These are phyloP conservation scores for Candida alai DNA, from an alignment of 805 yeast species.

Conservation along the genomic window DNA sequence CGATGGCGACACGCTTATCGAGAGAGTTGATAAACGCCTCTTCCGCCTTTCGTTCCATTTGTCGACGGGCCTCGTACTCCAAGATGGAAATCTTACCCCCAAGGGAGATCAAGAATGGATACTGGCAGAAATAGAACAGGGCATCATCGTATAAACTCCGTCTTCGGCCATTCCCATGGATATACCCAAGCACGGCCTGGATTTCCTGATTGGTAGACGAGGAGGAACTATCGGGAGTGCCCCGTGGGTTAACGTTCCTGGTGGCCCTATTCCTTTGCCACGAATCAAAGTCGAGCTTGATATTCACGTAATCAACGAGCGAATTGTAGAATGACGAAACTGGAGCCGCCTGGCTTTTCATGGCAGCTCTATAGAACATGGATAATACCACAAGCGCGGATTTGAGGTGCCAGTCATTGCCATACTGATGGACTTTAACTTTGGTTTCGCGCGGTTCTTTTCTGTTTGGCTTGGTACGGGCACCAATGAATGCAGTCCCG, in stretches of 20 bases:
- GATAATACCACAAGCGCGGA: constrained; percentile 61
- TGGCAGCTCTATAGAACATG: constrained; percentile 51
- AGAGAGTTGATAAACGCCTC: constrained; percentile 80
- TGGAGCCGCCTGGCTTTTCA: constrained; percentile 41
- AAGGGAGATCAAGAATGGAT: constrained; percentile 74
- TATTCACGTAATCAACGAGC: constrained; percentile 73
- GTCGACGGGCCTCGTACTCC: constrained; percentile 75
- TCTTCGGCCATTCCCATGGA: constrained; percentile 38
- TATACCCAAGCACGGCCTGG: constrained; percentile 43
- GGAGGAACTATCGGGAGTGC: constrained; percentile 5
- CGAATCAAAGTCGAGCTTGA: constrained; percentile 73
- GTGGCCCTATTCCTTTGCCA: constrained; percentile 56
- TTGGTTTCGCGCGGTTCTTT: constrained; percentile 21
- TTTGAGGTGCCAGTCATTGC: constrained; percentile 76
- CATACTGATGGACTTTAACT: constrained; percentile 57
- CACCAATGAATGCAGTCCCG: constrained; percentile 7
- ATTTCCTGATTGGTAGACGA: constrained; percentile 23
- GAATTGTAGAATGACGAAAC: constrained; percentile 66
- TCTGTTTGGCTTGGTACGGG: constrained; percentile 11
- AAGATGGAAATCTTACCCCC: constrained; percentile 79
- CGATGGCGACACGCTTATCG: constrained; percentile 56
- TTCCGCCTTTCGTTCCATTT: constrained; percentile 84
- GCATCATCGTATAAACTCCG: constrained; percentile 19
- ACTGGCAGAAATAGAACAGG: constrained; percentile 68
- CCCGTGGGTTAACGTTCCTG: not conserved